Percentiles rank a stretch among this genome's conserved stretches.
phyloP scores from a whole-genome alignment of 768 basidiomycete species.

The Kwoniella botswanensis region DNA sequence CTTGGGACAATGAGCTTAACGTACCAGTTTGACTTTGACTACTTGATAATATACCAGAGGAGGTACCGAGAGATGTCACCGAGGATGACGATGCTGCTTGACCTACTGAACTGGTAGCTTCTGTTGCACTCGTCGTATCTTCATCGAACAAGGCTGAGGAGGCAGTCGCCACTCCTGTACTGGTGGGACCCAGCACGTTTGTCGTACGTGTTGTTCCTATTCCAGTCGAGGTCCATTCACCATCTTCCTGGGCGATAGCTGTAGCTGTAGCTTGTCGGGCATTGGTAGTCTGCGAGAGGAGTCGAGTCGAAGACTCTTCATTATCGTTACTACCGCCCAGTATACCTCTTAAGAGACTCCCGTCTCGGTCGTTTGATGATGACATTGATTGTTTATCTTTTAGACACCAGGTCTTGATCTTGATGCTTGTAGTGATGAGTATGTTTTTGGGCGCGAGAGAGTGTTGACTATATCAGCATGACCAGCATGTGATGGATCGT shows the following conservation, averaged over 20 bases:
- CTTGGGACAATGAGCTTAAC: background rate
- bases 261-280: background rate
- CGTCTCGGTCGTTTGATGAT: background rate
- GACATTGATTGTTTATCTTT: background rate
- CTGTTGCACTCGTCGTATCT: background rate
- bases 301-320: background rate
- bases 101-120: slow-evolving; percentile 5
- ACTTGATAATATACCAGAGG: background rate
- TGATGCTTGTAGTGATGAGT: too few species aligned
- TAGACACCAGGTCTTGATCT: background rate
- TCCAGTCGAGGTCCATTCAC: background rate
- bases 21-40: background rate
- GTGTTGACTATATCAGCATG: background rate
- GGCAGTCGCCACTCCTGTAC: background rate
- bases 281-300: background rate
- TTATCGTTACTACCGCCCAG: background rate
- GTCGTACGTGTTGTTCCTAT: background rate
- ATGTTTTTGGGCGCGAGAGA: background rate
- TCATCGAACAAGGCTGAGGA: background rate
- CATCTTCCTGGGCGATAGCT: background rate
- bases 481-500: background rate
- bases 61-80: background rate
- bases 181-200: background rate
- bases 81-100: background rate
- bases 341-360: background rate